These are phyloP conservation scores for Aureobasidium sp. DNA, from an alignment of 2,329 filamentous ascomycete species.

Conservation along the genomic window DNA sequence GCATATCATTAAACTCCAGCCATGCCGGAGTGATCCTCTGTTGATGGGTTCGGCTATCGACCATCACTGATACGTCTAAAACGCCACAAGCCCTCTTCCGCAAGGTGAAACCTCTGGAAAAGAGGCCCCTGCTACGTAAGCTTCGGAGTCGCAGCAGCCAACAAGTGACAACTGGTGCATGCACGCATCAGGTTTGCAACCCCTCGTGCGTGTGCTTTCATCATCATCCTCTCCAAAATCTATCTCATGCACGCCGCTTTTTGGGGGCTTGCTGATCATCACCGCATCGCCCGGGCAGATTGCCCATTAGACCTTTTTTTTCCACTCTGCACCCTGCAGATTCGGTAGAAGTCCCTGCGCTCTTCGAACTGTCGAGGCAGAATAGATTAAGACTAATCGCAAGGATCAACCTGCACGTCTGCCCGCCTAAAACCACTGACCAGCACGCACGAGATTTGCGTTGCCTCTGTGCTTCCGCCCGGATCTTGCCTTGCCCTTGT, in stretches of 20 bases:
- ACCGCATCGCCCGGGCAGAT: conserved; percentile 19
- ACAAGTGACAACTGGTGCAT: conserved; percentile 5
- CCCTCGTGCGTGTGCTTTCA: conserved; percentile 12
- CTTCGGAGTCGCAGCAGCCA: conserved; percentile 8
- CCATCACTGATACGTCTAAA: conserved; percentile 15
- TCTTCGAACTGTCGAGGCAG: conserved; percentile 14
- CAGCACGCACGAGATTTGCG: conserved; percentile 18
- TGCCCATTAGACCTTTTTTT: conserved; percentile 14
- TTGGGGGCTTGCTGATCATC: conserved; percentile 16
- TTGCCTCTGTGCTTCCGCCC: conserved; percentile 17
- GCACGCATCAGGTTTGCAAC: conserved; percentile 12
- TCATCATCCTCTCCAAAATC: conserved; percentile 8
- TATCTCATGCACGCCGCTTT: conserved; percentile 16
- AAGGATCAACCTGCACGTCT: conserved; percentile 17
- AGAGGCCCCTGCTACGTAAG: conserved; percentile 12
- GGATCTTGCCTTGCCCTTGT: conserved; percentile 14
- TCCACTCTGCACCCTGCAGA: conserved; percentile 1
- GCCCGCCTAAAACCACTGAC: conserved; percentile 17
- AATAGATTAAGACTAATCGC: conserved; percentile 17
- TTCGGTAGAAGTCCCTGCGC: conserved; percentile 16
- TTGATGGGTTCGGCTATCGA: conserved; percentile 14
- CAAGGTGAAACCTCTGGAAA: conserved; percentile 7
- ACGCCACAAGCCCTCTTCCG: conserved; percentile 9
- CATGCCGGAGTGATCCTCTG: conserved; percentile 13
- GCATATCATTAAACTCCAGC: conserved; percentile 14